Percentiles rank a stretch among this genome's conserved stretches.
These are phyloP conservation scores for Microcyclosporella mali DNA, from an alignment of 2,329 filamentous ascomycete species.

Conservation along the genomic window DNA sequence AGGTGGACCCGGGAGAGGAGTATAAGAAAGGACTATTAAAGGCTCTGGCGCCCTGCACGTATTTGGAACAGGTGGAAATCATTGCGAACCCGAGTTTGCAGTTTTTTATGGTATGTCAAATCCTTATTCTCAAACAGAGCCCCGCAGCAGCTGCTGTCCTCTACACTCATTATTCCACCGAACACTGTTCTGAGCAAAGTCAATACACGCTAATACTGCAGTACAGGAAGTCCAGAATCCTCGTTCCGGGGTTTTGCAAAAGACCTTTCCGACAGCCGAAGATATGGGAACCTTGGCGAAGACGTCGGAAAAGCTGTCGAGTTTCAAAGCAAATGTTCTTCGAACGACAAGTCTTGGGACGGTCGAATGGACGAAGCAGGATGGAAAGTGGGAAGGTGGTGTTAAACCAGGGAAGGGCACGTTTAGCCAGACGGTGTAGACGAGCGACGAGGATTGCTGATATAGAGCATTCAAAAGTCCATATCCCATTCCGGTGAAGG, in stretches of 20 bases:
- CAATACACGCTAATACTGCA: conserved; percentile 4
- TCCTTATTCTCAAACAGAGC: neutral
- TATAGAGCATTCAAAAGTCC: too few relatives aligned
- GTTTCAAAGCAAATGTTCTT: conserved; percentile 35
- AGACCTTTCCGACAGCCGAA: conserved; percentile 31
- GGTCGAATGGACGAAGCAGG: conserved; percentile 31
- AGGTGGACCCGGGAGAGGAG: conserved; percentile 32
- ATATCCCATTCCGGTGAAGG: neutral
- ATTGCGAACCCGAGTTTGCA: conserved; percentile 34
- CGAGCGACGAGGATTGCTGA: too few relatives aligned
- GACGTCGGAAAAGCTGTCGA: conserved; percentile 32
- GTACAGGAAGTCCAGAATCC: conserved; percentile 25
- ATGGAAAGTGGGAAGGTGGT: conserved; percentile 30
- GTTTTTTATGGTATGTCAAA: conserved; percentile 33
- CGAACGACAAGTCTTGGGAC: conserved; percentile 30
- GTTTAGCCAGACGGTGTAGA: too few relatives aligned
- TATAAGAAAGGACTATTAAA: conserved; percentile 33
- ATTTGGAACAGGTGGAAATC: conserved; percentile 37
- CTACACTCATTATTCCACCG: too few relatives aligned
- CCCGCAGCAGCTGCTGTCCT: neutral
- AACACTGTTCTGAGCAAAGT: too few relatives aligned
- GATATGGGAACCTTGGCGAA: conserved; percentile 32
- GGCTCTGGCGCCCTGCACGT: conserved; percentile 25
- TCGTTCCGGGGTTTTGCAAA: conserved; percentile 23
- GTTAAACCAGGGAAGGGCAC: conserved; percentile 16